Evolutionary conservation across 2,329 filamentous ascomycete genomes (phyloP).

Genomic region (Aspergillus japonicus): DNA sequence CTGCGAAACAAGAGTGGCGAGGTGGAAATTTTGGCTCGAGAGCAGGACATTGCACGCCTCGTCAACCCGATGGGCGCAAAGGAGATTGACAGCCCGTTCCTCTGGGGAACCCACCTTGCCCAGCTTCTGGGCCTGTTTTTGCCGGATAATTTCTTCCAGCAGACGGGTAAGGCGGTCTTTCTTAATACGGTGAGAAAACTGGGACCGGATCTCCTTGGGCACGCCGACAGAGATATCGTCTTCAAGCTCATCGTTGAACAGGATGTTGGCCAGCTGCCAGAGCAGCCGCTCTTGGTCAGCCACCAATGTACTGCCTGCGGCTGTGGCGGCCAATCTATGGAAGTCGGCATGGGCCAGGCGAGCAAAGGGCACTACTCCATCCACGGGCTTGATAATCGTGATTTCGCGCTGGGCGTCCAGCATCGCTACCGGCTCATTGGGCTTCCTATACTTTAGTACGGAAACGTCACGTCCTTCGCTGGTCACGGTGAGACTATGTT

Average conservation of each 20-base stretch:
- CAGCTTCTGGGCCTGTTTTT: constrained; percentile 67
- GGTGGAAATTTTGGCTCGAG: constrained; percentile 72
- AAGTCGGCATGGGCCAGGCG: constrained; percentile 36
- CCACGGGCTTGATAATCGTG: constrained; percentile 49
- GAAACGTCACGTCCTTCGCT: constrained; percentile 36
- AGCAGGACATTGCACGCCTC: constrained; percentile 81
- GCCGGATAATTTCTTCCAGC: constrained; percentile 49
- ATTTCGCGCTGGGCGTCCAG: constrained; percentile 37
- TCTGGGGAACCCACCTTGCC: constrained; percentile 65
- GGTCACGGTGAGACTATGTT: constrained; percentile 51
- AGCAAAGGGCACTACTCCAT: constrained; percentile 59
- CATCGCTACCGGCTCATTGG: constrained; percentile 28
- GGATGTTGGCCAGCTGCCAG: constrained; percentile 81
- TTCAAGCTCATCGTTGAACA: constrained; percentile 70
- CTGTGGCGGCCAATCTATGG: constrained; percentile 29
- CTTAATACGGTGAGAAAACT: constrained; percentile 46
- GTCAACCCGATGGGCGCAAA: constrained; percentile 74
- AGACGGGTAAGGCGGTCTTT: constrained; percentile 48
- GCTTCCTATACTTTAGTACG: constrained; percentile 27
- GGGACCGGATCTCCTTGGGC: constrained; percentile 37
- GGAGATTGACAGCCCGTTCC: constrained; percentile 77
- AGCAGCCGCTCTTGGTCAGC: constrained; percentile 50
- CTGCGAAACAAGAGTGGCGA: constrained; percentile 81
- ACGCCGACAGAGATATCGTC: constrained; percentile 47
- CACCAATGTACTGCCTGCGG: constrained; percentile 25